phyloP scores from a whole-genome alignment of 129 eudicot genomes.

The Kitagawia praeruptora region DNA sequence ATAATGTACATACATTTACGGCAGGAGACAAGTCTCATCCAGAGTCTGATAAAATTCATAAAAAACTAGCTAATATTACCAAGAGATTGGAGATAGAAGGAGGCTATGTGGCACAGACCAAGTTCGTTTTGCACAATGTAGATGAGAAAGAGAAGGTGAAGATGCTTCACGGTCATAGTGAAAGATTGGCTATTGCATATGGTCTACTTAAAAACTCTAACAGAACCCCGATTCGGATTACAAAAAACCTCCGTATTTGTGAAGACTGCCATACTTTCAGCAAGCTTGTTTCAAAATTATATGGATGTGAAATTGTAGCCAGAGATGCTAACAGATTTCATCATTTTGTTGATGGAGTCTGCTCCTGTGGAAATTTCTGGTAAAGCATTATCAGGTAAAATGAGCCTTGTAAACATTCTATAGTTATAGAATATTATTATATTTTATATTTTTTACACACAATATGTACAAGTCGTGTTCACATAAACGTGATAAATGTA shows the following conservation, averaged over 20 bases:
- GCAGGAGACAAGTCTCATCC: slow-evolving; percentile 73
- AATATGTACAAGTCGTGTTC: too few relatives aligned
- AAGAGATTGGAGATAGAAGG: slow-evolving; percentile 45
- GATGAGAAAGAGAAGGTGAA: slow-evolving; percentile 43
- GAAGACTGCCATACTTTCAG: slow-evolving; percentile 72
- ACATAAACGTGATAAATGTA: too few relatives aligned
- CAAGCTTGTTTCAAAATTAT: slow-evolving; percentile 54
- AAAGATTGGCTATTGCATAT: slow-evolving; percentile 74
- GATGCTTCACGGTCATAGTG: slow-evolving; percentile 67
- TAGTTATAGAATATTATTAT: too few relatives aligned
- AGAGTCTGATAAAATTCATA: slow-evolving; percentile 38
- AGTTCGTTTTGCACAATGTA: slow-evolving; percentile 45
- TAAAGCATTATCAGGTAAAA: slow-evolving; percentile 2
- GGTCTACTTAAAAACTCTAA: slow-evolving; percentile 42
- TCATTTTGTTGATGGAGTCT: slow-evolving; percentile 64
- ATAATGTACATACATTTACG: slow-evolving; percentile 54
- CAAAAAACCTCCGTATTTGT: slow-evolving; percentile 78
- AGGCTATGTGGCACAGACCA: slow-evolving; percentile 53
- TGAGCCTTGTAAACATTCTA: neutral
- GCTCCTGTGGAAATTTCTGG: slow-evolving; percentile 87
- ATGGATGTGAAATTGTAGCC: slow-evolving; percentile 52
- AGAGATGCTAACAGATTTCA: slow-evolving; percentile 88
- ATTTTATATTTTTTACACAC: too few relatives aligned
- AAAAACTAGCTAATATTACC: slow-evolving; percentile 40
- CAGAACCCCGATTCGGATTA: slow-evolving; percentile 52